Evolutionary conservation across 805 yeast genomes (phyloP), one percentile per base, ranked within the genome.

Genomic region (Teunomyces stri): DNA sequence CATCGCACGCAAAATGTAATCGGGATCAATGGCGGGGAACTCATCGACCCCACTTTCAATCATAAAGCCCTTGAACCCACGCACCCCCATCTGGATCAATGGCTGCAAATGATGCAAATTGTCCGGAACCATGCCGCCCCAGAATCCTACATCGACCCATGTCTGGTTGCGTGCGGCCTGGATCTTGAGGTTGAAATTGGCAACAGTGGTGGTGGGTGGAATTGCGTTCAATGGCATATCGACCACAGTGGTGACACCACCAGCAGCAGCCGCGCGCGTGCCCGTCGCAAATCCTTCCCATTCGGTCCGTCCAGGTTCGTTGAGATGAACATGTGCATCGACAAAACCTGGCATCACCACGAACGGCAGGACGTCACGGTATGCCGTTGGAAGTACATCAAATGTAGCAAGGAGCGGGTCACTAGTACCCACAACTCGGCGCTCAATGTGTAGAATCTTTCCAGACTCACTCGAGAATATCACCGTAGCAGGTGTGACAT

Each of bases 211-310:
- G 0, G 97, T 91, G 27, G 98, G 97, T 0, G 98, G 98, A 41
- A 91, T 84, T 3, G 97, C 96, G 66, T 91, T 91, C 61, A 91
- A 71, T 0, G 98, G 98, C 98, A 91, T 91, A 64, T 91, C 98
- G 15, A 91, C 79, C 15, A 91, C 95, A 0, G 97, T 90, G 20
- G 98, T 91, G 42, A 91, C 97, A 48, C 98, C 98, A 13, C 98
- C 98, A 10, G 91, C 77, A 0, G 96, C 96, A 0, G 97, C 97
- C 2, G 96, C 87, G 61, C 85, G 84, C 0, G 98, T 91, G 0
- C 98, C 98, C 0, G 96, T 86, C n/a, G 84, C 96, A 63, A 92
- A 91, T 1, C 98, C 98, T 66, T 91, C 98, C 98, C 98, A 91
- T 52, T 90, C 96, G 1, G 97, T 91, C 56, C 97, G 74, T n/a